These are phyloP conservation scores for Stenocarpella maydis DNA, from an alignment of 2,329 filamentous ascomycete species.

Conservation along the genomic window DNA sequence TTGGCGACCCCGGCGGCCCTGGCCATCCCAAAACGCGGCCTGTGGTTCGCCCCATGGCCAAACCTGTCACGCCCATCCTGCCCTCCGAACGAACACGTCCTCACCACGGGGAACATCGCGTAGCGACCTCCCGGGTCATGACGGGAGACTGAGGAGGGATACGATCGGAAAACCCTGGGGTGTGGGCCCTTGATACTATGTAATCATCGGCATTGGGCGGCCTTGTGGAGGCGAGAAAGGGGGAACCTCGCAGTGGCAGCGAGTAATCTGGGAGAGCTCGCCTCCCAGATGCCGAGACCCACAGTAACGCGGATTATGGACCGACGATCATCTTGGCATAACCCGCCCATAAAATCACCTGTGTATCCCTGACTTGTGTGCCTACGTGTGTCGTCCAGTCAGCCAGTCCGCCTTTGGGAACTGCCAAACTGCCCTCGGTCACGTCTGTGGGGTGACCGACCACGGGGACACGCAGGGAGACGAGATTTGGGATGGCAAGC, in stretches of 20 bases:
- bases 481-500: constrained; percentile 16
- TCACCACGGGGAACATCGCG: constrained; percentile 17
- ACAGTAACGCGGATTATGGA: constrained; percentile 27
- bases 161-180: not conserved
- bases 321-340: constrained; percentile 26
- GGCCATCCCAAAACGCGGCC: not conserved
- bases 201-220: constrained; percentile 11
- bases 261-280: constrained; percentile 12
- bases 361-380: constrained; percentile 11
- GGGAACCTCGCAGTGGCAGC: not conserved
- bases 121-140: not conserved
- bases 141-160: not conserved
- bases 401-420: not conserved
- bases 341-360: constrained; percentile 24
- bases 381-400: not conserved
- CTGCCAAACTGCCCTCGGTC: not conserved
- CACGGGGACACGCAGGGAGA: not conserved
- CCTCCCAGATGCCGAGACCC: constrained; percentile 9
- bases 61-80: not conserved
- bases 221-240: constrained; percentile 21
- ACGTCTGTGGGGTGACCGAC: constrained; percentile 18
- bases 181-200: not conserved
- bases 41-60: constrained; percentile 4
- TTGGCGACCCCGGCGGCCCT: not conserved
- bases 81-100: not conserved